Percentiles rank a stretch among this genome's conserved stretches.
Evolutionary conservation across 768 basidiomycete species (phyloP).

Genomic region (Harrya chromipes): DNA sequence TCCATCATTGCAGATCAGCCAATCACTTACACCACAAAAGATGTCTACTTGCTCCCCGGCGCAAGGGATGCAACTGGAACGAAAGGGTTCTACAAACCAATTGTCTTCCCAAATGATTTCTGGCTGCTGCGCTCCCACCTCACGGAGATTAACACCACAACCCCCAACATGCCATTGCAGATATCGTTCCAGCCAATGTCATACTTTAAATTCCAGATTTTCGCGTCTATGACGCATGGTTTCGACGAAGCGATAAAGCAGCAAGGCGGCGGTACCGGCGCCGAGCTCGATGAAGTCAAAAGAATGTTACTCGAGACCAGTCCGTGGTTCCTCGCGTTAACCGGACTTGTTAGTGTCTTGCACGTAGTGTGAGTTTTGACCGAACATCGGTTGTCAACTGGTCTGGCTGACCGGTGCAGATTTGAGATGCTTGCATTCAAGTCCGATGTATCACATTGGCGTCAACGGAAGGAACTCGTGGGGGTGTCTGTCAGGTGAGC

Average conservation of each 20-base stretch:
- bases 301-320: constrained; percentile 88
- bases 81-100: constrained; percentile 77
- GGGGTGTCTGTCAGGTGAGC: constrained; percentile 89
- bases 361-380: constrained; percentile 71
- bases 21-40: constrained; percentile 36
- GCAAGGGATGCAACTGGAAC: constrained; percentile 62
- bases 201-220: constrained; percentile 84
- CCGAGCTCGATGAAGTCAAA: constrained; percentile 94
- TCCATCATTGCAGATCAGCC: neutral
- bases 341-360: constrained; percentile 79
- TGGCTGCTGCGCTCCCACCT: constrained; percentile 87
- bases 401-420: constrained; percentile 36
- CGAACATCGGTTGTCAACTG: neutral
- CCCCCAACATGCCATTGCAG: constrained; percentile 71
- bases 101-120: constrained; percentile 93
- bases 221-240: constrained; percentile 78
- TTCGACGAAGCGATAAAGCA: constrained; percentile 85
- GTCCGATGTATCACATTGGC: constrained; percentile 93
- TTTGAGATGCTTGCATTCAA: constrained; percentile 98
- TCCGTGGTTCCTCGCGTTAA: constrained; percentile 83
- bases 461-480: constrained; percentile 89
- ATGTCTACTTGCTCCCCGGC: constrained; percentile 59
- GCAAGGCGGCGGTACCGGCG: constrained; percentile 55
- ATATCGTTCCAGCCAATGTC: constrained; percentile 84
- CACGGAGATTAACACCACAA: constrained; percentile 82